Base-by-base conservation (phyloP, 768 basidiomycete genomes). In the Tricholoma flavovirens region DNA sequence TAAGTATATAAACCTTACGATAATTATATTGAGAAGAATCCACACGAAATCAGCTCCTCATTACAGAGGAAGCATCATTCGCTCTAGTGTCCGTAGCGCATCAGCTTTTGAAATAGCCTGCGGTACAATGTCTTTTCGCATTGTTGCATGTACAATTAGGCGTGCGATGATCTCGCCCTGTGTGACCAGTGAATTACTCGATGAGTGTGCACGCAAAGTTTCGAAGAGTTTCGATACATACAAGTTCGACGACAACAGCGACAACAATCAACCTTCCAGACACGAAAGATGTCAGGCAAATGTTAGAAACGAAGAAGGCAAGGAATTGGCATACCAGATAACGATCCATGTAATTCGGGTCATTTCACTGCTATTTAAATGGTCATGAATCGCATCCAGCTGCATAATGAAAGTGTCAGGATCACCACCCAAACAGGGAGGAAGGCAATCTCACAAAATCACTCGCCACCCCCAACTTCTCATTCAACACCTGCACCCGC, bases 321-420 rank as follows among this genome's bases (percentile, higher is more conserved):
- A 64, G 50, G 21, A 59, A 60, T n/a, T 58, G 35, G 49, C 61
- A 68, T 58, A 79, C 69, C 79, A 80, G 54, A 78, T 79, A 51
- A 75, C 67, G 26, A 75, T 73, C 75, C 71, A 76, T 46, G 94
- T 97, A 64, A 96, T 93, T 22, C 92, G 80, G 56, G 90, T 87
- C 88, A 94, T 95, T 10, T 90, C 90, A 49, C 79, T 83, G 59
- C 89, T 88, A 64, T 96, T 96, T 52, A 97, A 71, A 64, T 96
- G 93, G 61, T 96, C 92, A 63, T 97, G 94, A 60, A 97, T 95
- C 43, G 89, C 88, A 61, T 92, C 90, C 58, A 95, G 77, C 91
- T 94, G 29, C 24, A 57, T 54, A 93, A 77, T 86, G 90, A 56
- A n/a, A 54, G 51, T 17, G 42, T 50, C 53, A 49, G 32, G 17